These are phyloP conservation scores for Diddensiella santjacobensis DNA, from an alignment of 805 yeast genomes.

Conservation along the genomic window DNA sequence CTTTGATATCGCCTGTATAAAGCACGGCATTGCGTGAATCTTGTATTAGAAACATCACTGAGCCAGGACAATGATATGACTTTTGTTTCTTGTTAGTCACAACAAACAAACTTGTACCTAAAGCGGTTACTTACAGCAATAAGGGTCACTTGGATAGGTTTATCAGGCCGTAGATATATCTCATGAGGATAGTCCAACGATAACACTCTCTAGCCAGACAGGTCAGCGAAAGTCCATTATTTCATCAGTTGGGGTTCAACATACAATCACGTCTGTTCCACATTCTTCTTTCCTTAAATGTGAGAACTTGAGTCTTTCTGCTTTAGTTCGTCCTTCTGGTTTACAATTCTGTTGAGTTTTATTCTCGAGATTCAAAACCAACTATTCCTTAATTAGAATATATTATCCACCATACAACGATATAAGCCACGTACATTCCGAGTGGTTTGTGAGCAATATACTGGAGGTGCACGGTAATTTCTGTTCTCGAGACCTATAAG, in stretches of 20 bases:
- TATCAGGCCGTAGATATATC: constrained; percentile 18
- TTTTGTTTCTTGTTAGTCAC: too few relatives aligned
- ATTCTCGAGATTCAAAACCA: constrained; percentile 10
- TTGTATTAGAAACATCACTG: constrained; percentile 51
- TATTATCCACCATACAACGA: background rate
- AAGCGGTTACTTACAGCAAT: constrained; percentile 24
- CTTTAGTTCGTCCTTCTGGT: background rate
- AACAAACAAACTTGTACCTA: too few relatives aligned
- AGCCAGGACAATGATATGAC: constrained; percentile 59
- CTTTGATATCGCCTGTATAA: constrained; percentile 55
- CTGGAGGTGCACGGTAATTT: constrained; percentile 37
- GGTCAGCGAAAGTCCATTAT: too few relatives aligned
- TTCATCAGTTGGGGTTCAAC: too few relatives aligned
- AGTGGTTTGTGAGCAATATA: constrained; percentile 48
- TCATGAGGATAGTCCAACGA: constrained; percentile 24
- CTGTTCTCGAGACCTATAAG: constrained; percentile 42
- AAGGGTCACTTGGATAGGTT: constrained; percentile 37
- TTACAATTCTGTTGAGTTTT: constrained; percentile 5
- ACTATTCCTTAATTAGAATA: background rate
- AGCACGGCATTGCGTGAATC: constrained; percentile 37
- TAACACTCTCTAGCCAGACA: constrained; percentile 13
- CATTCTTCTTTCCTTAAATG: constrained; percentile 13
- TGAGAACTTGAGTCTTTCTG: constrained; percentile 7
- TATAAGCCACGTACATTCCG: constrained; percentile 16
- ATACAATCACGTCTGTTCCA: constrained; percentile 11